Evolutionary conservation across 805 yeast genomes (phyloP), one percentile per base, ranked within the genome.

Genomic region (Jamesozyma jinghongensis): DNA sequence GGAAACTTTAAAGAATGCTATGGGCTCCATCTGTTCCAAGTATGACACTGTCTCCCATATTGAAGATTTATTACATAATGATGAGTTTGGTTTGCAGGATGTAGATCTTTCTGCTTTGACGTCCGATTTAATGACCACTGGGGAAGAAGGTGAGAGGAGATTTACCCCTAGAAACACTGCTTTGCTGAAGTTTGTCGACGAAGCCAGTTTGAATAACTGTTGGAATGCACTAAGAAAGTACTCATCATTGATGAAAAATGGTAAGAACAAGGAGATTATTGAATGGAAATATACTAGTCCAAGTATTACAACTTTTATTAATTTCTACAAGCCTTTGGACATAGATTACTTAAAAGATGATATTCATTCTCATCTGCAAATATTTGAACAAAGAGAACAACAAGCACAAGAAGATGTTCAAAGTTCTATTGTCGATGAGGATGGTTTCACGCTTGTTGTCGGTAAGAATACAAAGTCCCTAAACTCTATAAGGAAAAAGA

Each of bases 401-500:
- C 75, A 72, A 44, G 75, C 79, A 2, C 67, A 68, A 22, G 79
- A 76, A 29, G 70, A 71, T 41, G 68, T 68, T 10, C 76, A 77
- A 66, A 71, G 73, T 20, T 70, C 74, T 34, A 53, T 75, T 26
- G 92, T 87, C 3, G 97, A 88, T 59, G 96, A 83, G 48, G 97
- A 88, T 59, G 97, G 97, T 2, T 88, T 88, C 65, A 86, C 95
- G 1, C 66, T 84, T 54, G 97, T 88, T 34, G 94, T 87, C 17
- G 86, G 92, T 10, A 72, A 85, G 37, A 88, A 85, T 56, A 75
- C 95, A 47, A 86, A 85, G 69, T 79, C 92, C 2, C 75, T 81
- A 60, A 61, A 60, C 37, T 56, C 63, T 12, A 53, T 59, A 32
- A 52, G 57, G 46, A 59, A 56, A 45, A 58, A 59, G 40, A 55